A percentile compares a stretch with the other conserved stretches of the same genome.
phyloP scores from a whole-genome alignment of 768 basidiomycete species.

The Auriscalpium vulgare region DNA sequence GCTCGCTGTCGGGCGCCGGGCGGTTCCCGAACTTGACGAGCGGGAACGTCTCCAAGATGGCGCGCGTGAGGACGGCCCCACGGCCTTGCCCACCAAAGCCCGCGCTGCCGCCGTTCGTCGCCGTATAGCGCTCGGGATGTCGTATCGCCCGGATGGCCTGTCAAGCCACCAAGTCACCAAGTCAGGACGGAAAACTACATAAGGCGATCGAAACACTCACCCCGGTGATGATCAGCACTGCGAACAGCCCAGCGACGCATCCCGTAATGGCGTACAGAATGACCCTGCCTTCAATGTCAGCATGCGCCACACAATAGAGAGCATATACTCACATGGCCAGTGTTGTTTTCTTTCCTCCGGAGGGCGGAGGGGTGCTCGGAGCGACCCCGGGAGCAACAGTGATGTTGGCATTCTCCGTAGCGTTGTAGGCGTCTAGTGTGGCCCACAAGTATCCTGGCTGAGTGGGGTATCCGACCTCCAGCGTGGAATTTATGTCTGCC shows the following conservation, averaged over 20 bases:
- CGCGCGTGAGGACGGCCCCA: slow-evolving; percentile 52
- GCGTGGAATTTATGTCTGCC: slow-evolving; percentile 34
- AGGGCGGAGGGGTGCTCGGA: slow-evolving; percentile 10
- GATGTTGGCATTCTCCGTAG: slow-evolving; percentile 32
- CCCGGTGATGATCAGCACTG: slow-evolving; percentile 78
- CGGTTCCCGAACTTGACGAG: slow-evolving; percentile 70
- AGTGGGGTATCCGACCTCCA: slow-evolving; percentile 34
- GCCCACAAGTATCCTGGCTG: slow-evolving; percentile 63
- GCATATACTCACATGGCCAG: slow-evolving; percentile 61
- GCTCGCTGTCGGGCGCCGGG: slow-evolving; percentile 18
- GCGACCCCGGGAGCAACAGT: slow-evolving; percentile 17
- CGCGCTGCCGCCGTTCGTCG: slow-evolving; percentile 47
- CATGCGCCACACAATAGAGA: not conserved
- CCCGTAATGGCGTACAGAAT: slow-evolving; percentile 84
- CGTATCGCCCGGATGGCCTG: slow-evolving; percentile 77
- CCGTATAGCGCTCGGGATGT: slow-evolving; percentile 83
- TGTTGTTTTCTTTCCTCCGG: slow-evolving; percentile 14
- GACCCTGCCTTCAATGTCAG: slow-evolving; percentile 42
- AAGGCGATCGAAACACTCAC: slow-evolving; percentile 32
- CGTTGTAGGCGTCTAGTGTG: slow-evolving; percentile 56
- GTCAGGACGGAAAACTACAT: not conserved
- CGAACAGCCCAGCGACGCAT: slow-evolving; percentile 79
- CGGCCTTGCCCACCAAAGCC: slow-evolving; percentile 30
- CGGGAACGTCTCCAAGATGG: slow-evolving; percentile 94
- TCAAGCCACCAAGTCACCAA: slow-evolving; percentile 1